A percentile compares a stretch with the other conserved stretches of the same genome.
Evolutionary conservation across 2,329 filamentous ascomycete genomes (phyloP).

Genomic region (Penicillium crustosum): DNA sequence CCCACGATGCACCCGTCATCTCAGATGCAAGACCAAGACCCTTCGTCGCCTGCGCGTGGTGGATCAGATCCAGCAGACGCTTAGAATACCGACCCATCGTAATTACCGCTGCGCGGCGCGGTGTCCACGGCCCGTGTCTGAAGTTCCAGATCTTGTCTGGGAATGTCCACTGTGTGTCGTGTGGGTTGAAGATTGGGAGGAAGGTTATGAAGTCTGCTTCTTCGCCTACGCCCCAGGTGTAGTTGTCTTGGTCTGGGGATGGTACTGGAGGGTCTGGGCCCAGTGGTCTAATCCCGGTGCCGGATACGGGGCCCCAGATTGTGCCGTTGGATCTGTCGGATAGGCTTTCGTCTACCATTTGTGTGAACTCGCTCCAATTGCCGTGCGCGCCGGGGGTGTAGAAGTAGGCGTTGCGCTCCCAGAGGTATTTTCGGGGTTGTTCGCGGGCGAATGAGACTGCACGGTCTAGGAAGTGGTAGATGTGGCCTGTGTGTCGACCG

Average conservation of each 20-base stretch:
- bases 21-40: slow-evolving; percentile 72
- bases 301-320: slow-evolving; percentile 27
- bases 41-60: slow-evolving; percentile 66
- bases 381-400: slow-evolving; percentile 72
- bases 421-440: slow-evolving; percentile 70
- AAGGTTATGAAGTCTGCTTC: slow-evolving; percentile 26
- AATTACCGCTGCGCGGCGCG: slow-evolving; percentile 22
- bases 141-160: slow-evolving; percentile 25
- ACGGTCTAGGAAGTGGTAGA: slow-evolving; percentile 71
- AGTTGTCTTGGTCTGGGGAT: slow-evolving; percentile 22
- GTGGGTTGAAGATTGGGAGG: slow-evolving; percentile 24
- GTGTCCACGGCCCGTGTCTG: slow-evolving; percentile 16
- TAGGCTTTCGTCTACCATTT: slow-evolving; percentile 53
- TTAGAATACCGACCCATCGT: slow-evolving; percentile 26
- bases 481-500: slow-evolving; percentile 63
- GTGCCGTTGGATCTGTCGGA: slow-evolving; percentile 16
- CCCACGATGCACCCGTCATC: slow-evolving; percentile 72
- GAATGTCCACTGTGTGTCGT: slow-evolving; percentile 24
- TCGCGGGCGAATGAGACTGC: slow-evolving; percentile 65
- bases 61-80: slow-evolving; percentile 53
- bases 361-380: slow-evolving; percentile 69
- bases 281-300: slow-evolving; percentile 24
- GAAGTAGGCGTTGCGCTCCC: slow-evolving; percentile 75
- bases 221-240: slow-evolving; percentile 25
- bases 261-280: slow-evolving; percentile 26